These are phyloP conservation scores for Sporisorium sorghi DNA, from an alignment of 1,284 basidiomycete genomes.

Conservation along the genomic window DNA sequence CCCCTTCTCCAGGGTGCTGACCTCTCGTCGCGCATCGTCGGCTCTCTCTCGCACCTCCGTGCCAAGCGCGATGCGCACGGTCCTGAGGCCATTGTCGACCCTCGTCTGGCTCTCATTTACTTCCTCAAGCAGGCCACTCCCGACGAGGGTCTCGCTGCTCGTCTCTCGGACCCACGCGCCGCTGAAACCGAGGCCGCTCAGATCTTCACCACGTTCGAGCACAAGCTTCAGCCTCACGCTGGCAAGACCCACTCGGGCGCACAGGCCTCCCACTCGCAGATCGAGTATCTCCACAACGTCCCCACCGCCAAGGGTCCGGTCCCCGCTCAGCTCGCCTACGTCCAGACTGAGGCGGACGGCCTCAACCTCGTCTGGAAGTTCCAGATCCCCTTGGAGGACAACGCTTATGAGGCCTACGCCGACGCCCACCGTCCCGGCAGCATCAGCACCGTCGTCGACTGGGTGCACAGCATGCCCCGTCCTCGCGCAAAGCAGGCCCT, in stretches of 20 bases:
- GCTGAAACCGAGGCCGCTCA: conserved; percentile 45
- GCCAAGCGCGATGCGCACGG: conserved; percentile 38
- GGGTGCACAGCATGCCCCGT: conserved; percentile 57
- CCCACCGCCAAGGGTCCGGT: conserved; percentile 60
- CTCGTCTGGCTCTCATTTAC: conserved; percentile 54
- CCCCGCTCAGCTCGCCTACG: conserved; percentile 57
- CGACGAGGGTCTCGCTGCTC: conserved; percentile 44
- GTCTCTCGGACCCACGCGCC: conserved; percentile 37
- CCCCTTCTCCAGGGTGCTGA: conserved; percentile 56
- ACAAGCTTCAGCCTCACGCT: conserved; percentile 52
- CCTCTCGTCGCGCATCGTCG: conserved; percentile 45
- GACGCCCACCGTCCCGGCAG: conserved; percentile 53
- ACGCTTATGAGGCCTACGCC: conserved; percentile 60
- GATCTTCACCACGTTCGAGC: conserved; percentile 53
- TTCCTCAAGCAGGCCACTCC: conserved; percentile 58
- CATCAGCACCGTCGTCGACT: conserved; percentile 56
- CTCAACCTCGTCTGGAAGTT: conserved; percentile 59
- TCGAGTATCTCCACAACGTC: conserved; percentile 55
- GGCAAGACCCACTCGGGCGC: conserved; percentile 47
- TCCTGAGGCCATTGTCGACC: conserved; percentile 45
- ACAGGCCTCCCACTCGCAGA: conserved; percentile 43
- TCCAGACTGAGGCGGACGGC: conserved; percentile 44
- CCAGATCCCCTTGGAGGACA: conserved; percentile 59
- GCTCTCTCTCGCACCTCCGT: conserved; percentile 36
- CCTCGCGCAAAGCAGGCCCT: conserved; percentile 20